Base-by-base conservation (phyloP, 2,329 filamentous ascomycete species). In the Aspergillus candidus region DNA sequence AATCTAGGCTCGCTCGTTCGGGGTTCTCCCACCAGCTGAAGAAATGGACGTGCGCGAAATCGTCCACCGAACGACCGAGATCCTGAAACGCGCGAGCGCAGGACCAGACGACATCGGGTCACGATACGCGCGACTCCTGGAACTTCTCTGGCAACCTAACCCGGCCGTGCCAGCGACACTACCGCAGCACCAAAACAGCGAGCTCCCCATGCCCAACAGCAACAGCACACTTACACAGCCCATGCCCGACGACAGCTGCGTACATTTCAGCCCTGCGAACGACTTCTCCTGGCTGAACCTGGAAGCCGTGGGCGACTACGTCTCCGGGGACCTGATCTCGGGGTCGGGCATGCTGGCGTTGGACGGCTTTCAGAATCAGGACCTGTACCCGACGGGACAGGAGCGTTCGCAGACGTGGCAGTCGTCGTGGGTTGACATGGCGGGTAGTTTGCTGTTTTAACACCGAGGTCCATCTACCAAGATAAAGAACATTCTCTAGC, bases 231-330 rank as follows among this genome's bases (percentile, higher is more conserved):
- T 62, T n/a, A 37, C 56, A 18, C 60, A 53, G 46, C 54, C 59
- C 40, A 47, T 71, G 52, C 43, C 68, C 50, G 65, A 72, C 32
- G 55, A 56, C 31, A 43, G 41, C 34, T 63, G 67, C 47, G 52
- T 67, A 58, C 55, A 71, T 45, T 66, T 67, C 59, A 67, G 72
- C 59, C 65, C 72, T 40, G 67, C 73, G 2, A 76, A 79, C 40
- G 75, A 78, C 35, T 82, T 82, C 59, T 80, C 77, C 0, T 82
- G 79, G 79, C 68, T 79, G 1, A 77, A 82, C 54, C 63, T 82
- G 4, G 75, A 77, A 45, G 78, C 78, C 2, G 72, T 82, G 2
- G 77, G 77, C 0, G 77, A 81, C 49, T 80, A 77, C 53, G 75
- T 74, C 14, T 71, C 69, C 4, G 69, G 70, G 3, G 71, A 73